Percentiles rank a stretch among this genome's conserved stretches.
Evolutionary conservation across 805 yeast species (phyloP).

Genomic region (Yamadazyma tumulicola): DNA sequence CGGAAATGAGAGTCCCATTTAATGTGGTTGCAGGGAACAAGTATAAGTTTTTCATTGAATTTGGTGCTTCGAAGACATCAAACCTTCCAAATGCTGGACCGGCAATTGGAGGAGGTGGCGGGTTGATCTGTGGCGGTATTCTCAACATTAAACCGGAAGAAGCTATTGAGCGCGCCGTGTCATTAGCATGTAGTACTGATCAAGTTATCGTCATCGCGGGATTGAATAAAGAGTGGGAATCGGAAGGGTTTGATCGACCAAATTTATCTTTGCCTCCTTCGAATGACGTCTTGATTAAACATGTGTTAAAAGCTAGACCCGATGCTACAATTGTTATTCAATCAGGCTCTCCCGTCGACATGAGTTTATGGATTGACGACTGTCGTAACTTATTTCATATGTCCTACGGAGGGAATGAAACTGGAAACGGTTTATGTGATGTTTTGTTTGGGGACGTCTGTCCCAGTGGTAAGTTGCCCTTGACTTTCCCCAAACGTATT

Average conservation of each 20-base stretch:
- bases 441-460: conserved; percentile 29
- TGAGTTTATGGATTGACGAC: conserved; percentile 22
- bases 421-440: conserved; percentile 46
- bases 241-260: conserved; percentile 27
- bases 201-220: conserved; percentile 26
- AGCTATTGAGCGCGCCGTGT: conserved; percentile 21
- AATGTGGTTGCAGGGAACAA: conserved; percentile 38
- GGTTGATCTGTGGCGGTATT: conserved; percentile 19
- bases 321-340: conserved; percentile 29
- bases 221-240: conserved; percentile 25
- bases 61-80: conserved; percentile 34
- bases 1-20: conserved; percentile 40
- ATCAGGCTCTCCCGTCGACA: conserved; percentile 28
- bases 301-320: conserved; percentile 23
- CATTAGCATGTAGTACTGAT: conserved; percentile 22
- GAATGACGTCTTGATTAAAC: conserved; percentile 18
- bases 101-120: conserved; percentile 18
- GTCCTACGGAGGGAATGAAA: conserved; percentile 49
- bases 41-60: conserved; percentile 45
- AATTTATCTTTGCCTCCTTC: conserved; percentile 22
- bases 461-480: conserved; percentile 24
- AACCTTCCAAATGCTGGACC: not conserved
- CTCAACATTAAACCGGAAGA: conserved; percentile 21
- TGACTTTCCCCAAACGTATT: conserved; percentile 17
- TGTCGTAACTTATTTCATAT: conserved; percentile 27